A percentile compares a stretch with the other conserved stretches of the same genome.
Evolutionary conservation across 192 early-diverging fungal species (phyloP).

Genomic region (Coemansia umbellata): DNA sequence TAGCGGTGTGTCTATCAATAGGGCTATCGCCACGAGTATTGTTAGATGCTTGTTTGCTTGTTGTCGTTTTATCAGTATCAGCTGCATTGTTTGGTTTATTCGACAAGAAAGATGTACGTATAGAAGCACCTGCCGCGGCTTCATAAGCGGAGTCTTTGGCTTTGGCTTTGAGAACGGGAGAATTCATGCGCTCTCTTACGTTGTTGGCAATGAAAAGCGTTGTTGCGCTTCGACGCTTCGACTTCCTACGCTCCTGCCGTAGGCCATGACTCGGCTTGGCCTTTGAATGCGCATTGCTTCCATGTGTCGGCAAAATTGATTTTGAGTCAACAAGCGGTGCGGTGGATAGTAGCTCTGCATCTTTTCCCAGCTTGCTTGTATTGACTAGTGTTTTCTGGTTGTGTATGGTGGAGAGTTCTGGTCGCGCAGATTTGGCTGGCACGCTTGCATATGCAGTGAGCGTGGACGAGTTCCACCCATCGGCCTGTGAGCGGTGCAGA

Average conservation of each 20-base stretch:
- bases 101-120: no score
- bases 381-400: constrained; percentile 39
- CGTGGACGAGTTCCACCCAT: constrained; percentile 43
- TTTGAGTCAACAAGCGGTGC: no score
- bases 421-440: constrained; percentile 1
- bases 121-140: no score
- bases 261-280: constrained; percentile 6
- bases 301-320: no score
- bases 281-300: no score
- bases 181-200: neutral
- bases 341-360: neutral
- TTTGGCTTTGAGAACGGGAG: neutral
- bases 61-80: no score
- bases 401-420: constrained; percentile 20
- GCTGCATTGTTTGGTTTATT: neutral
- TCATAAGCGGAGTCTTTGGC: no score
- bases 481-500: constrained; percentile 25
- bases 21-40: no score
- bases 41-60: no score
- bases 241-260: constrained; percentile 31
- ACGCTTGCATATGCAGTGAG: constrained; percentile 14
- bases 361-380: neutral
- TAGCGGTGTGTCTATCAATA: no score
- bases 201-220: constrained; percentile 32
- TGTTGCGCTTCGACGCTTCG: constrained; percentile 44